Percentiles rank a stretch among this genome's conserved stretches.
Conservation (phyloP, 2,329 filamentous ascomycete genomes). For the Aspergillus aculeatinus region DNA sequence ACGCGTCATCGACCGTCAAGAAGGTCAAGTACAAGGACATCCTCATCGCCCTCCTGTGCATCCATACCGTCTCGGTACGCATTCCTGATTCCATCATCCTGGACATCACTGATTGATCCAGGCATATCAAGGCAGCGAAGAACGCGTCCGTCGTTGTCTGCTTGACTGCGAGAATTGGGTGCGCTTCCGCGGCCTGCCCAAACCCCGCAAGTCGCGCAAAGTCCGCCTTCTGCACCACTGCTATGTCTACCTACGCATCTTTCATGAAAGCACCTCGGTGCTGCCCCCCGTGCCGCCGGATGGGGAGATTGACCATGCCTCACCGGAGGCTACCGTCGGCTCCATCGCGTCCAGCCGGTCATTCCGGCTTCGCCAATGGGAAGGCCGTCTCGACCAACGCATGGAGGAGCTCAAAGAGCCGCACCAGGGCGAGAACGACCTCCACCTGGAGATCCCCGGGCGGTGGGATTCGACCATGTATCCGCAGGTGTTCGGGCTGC, state of each 20-base stretch:
- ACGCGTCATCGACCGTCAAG: slow-evolving; percentile 37
- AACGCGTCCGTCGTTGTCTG: slow-evolving; percentile 40
- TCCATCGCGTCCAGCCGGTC: slow-evolving; percentile 35
- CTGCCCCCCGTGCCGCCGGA: not conserved
- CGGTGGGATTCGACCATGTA: slow-evolving; percentile 45
- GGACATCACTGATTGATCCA: not conserved
- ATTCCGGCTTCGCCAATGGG: slow-evolving; percentile 32
- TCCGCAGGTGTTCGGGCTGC: slow-evolving; percentile 48
- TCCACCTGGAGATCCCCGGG: slow-evolving; percentile 45
- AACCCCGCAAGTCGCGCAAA: slow-evolving; percentile 43
- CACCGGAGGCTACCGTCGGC: slow-evolving; percentile 15
- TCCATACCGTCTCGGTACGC: slow-evolving; percentile 37
- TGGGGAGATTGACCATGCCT: not conserved
- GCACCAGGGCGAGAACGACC: slow-evolving; percentile 46
- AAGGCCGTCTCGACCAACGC: slow-evolving; percentile 30
- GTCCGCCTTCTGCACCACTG: slow-evolving; percentile 49
- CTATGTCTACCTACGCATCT: slow-evolving; percentile 48
- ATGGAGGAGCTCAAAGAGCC: slow-evolving; percentile 35
- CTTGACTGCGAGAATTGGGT: slow-evolving; percentile 49
- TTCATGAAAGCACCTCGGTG: slow-evolving; percentile 42
- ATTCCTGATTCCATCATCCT: not conserved
- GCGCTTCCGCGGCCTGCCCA: slow-evolving; percentile 37
- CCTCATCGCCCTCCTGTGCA: slow-evolving; percentile 47
- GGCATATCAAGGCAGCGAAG: slow-evolving; percentile 32
- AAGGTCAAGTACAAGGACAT: slow-evolving; percentile 47